Base-by-base conservation (phyloP, 768 basidiomycete species). In the Mycena vitilis region DNA sequence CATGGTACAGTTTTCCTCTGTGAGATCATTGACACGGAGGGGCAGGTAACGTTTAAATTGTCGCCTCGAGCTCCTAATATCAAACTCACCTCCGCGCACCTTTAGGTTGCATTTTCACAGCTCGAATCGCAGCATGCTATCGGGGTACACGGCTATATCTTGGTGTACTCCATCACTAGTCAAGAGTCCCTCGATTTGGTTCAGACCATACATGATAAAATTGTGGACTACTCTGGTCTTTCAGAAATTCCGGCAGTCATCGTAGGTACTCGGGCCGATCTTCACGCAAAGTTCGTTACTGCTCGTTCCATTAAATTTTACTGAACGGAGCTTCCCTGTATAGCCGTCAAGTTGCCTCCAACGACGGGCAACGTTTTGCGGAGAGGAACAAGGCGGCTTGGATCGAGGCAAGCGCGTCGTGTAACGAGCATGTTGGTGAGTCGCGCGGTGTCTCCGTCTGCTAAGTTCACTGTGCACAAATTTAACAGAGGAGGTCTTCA, bases 21-120 rank as follows among this genome's bases (percentile, higher is more conserved):
- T 81, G 95, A 97, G 81, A 96, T 99, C 82, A 95, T 98, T 74
- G 97, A 99, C 79, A 97, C 95, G 71, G 97, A 97, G 59, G 97
- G 97, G 38, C 96, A 98, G 89, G 96, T 94, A 67, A 40, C 71
- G 88, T 44, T 10, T n/a, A n/a, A n/a, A n/a, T n/a, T n/a, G n/a
- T n/a, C n/a, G n/a, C n/a, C n/a, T n/a, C n/a, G n/a, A n/a, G n/a
- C n/a, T n/a, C n/a, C 6, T 40, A 40, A 40, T 40, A 40, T 16
- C 48, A n/a, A n/a, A n/a, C n/a, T n/a, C n/a, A n/a, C n/a, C n/a
- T n/a, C n/a, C n/a, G n/a, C n/a, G n/a, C n/a, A n/a, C n/a, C n/a
- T n/a, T n/a, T n/a, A n/a, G n/a, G n/a, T n/a, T n/a, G n/a, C n/a
- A n/a, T n/a, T n/a, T n/a, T n/a, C 95, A n/a, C 94, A 96, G 63